Evolutionary conservation across 2,329 filamentous ascomycete species (phyloP), one percentile per base, ranked within the genome.

Genomic region (Monilinia laxa): DNA sequence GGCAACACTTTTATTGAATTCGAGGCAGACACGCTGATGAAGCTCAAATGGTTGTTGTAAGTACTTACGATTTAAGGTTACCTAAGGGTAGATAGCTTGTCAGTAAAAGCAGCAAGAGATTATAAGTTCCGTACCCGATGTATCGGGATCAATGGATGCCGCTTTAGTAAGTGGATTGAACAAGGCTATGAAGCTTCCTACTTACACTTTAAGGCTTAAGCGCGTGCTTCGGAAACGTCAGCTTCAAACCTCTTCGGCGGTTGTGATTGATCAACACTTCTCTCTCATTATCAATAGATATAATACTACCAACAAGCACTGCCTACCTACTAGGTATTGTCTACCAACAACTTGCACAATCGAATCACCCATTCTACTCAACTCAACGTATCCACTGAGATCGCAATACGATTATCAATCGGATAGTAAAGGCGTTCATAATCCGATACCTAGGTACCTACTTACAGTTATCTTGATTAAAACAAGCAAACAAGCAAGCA

Each of bases 1-100:
- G 38, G 40, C 49, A 47, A 18, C 49, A 25, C 49, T 59, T 65
- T 54, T n/a, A 40, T 45, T 56, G 63, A 28, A 55, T 40, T 49
- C 47, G 71, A 75, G 73, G 74, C 73, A 75, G 73, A 72, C 69
- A 70, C 69, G 73, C 64, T 73, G 73, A 75, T 73, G 74, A 75
- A 75, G 73, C 73, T 75, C 62, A 40, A 55, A 57, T 28, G 23
- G 38, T 31, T 56, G 52, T 64, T 58, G 31, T 9, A 35, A 35
- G 31, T 6, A 35, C 38, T 45, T 58, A 25, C n/a, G 53, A 52
- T 49, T 49, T 58, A 47, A 63, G 66, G 68, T 67, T 70, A 35
- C 31, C 31, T 6, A 35, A 35, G 70, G 69, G 69, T 66, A 25
- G 45, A 25, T 60, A 49, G 28, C 52, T 54, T n/a, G 49, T 42